These are phyloP conservation scores for Coniferiporia sulphurascens DNA, from an alignment of 1,284 basidiomycete genomes.

Conservation along the genomic window DNA sequence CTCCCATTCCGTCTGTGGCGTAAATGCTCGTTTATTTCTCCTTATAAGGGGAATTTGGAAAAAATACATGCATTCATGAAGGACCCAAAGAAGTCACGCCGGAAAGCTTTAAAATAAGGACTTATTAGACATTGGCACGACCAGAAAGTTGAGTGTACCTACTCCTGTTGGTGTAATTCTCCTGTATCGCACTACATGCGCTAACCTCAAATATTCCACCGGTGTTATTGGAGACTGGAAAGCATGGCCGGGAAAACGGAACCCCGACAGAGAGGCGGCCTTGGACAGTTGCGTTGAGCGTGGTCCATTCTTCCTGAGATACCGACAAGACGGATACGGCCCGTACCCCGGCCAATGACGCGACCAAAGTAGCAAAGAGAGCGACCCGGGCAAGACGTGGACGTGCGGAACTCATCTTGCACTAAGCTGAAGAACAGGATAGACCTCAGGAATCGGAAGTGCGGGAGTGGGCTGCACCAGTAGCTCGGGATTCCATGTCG, in stretches of 20 bases:
- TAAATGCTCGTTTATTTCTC: background rate
- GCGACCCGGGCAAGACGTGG: background rate
- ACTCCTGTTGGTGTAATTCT: conserved; percentile 3
- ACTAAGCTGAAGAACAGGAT: too few relatives aligned
- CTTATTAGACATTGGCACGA: background rate
- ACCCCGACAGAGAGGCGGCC: background rate
- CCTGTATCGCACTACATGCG: background rate
- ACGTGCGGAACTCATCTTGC: background rate
- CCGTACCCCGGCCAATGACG: background rate
- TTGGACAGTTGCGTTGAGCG: background rate
- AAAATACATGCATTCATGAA: conserved; percentile 1
- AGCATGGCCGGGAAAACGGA: conserved; percentile 1
- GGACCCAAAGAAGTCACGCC: background rate
- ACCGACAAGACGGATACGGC: background rate
- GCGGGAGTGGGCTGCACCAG: too few relatives aligned
- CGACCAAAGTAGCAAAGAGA: background rate
- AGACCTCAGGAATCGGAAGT: too few relatives aligned
- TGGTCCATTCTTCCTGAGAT: background rate
- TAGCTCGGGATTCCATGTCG: too few relatives aligned
- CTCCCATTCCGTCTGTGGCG: conserved; percentile 2
- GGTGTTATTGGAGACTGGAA: background rate
- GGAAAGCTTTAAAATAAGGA: background rate
- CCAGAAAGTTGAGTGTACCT: background rate
- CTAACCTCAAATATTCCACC: background rate
- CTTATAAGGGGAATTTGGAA: background rate